These are phyloP conservation scores for Batkoa obscura DNA, from an alignment of 371 early-diverging fungal genomes.

Conservation along the genomic window DNA sequence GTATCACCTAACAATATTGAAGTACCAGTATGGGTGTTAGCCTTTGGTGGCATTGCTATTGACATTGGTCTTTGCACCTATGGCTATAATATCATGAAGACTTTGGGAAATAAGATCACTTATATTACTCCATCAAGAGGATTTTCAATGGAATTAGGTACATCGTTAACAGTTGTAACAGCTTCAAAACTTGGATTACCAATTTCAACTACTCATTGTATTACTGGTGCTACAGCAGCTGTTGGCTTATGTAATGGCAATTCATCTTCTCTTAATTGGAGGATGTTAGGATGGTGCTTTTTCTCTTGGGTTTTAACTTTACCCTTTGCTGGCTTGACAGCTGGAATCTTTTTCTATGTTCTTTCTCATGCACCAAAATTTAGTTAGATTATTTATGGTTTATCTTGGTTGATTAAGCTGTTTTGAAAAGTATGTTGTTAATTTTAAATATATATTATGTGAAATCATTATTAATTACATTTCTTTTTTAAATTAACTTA, in stretches of 20 bases:
- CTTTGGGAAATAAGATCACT: slow-evolving; percentile 68
- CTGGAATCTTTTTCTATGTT: slow-evolving; percentile 49
- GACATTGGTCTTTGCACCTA: slow-evolving; percentile 54
- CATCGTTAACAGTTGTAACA: slow-evolving; percentile 68
- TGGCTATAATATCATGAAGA: slow-evolving; percentile 52
- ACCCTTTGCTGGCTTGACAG: slow-evolving; percentile 45
- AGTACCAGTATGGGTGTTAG: slow-evolving; percentile 57
- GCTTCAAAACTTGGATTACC: slow-evolving; percentile 65
- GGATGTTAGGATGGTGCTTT: slow-evolving; percentile 41
- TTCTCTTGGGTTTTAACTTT: slow-evolving; percentile 65
- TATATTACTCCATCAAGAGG: slow-evolving; percentile 71
- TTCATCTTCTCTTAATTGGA: slow-evolving; percentile 60
- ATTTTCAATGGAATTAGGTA: slow-evolving; percentile 63
- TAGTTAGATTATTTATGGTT: too few relatives aligned
- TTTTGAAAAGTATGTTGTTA: too few relatives aligned
- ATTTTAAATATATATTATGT: too few relatives aligned
- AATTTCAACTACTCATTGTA: slow-evolving; percentile 77
- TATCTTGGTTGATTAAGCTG: too few relatives aligned
- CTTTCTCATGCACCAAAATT: slow-evolving; percentile 25
- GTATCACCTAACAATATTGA: slow-evolving; percentile 24
- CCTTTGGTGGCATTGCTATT: slow-evolving; percentile 58
- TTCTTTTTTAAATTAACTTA: too few relatives aligned
- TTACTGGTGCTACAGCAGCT: slow-evolving; percentile 64
- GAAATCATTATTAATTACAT: too few relatives aligned
- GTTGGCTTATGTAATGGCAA: slow-evolving; percentile 65